Evolutionary conservation across 352 stramenopile genomes (phyloP).

Genomic region (Phytopythium cucurbitacearum): DNA sequence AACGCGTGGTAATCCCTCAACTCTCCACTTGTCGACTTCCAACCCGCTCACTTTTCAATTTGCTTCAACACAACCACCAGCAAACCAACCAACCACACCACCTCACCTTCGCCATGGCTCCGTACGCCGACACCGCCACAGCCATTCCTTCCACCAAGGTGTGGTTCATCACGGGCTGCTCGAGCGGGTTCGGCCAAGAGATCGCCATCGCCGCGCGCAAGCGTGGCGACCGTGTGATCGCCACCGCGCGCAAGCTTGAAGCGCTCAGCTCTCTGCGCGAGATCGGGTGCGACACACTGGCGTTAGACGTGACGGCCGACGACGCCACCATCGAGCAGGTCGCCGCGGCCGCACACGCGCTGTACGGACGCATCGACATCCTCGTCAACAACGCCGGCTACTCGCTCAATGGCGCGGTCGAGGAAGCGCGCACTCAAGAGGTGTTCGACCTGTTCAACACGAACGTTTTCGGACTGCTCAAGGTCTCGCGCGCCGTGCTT

Average conservation of each 20-base stretch:
- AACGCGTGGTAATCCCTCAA: too few relatives aligned
- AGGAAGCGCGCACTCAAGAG: constrained; percentile 38
- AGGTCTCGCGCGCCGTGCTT: constrained; percentile 29
- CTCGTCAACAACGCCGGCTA: constrained; percentile 52
- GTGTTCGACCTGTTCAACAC: constrained; percentile 31
- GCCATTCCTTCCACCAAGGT: constrained; percentile 15
- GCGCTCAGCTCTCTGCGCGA: constrained; percentile 27
- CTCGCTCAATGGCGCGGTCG: constrained; percentile 34
- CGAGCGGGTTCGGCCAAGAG: constrained; percentile 39
- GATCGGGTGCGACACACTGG: constrained; percentile 2
- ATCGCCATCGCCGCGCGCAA: constrained; percentile 38
- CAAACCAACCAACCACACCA: too few relatives aligned
- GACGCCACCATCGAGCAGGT: constrained; percentile 24
- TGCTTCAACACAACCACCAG: too few relatives aligned
- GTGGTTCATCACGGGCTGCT: constrained; percentile 52
- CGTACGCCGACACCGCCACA: neutral
- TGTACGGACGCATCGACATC: constrained; percentile 47
- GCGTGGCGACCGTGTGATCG: constrained; percentile 39
- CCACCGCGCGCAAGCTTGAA: constrained; percentile 30
- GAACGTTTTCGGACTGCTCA: constrained; percentile 35
- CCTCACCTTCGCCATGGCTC: too few relatives aligned
- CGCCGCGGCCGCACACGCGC: constrained; percentile 19
- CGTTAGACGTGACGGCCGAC: constrained; percentile 40
- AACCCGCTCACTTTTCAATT: too few relatives aligned
- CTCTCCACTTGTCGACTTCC: too few relatives aligned